Evolutionary conservation across 768 basidiomycete genomes (phyloP).

Genomic region (Leucocoprinus leucothites): DNA sequence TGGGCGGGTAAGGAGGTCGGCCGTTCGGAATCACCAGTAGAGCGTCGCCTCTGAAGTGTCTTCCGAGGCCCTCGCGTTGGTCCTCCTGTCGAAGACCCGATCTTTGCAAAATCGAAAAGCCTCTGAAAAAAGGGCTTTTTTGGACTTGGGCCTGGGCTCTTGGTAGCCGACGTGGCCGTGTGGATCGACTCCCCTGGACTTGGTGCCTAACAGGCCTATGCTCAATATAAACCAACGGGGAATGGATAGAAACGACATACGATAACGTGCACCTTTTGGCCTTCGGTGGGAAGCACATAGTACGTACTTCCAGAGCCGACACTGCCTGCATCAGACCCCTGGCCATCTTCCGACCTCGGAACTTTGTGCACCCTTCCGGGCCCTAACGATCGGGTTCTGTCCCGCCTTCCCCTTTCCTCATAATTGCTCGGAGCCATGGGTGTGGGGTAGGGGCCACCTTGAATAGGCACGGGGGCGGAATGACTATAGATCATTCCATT

Average conservation of each 20-base stretch:
- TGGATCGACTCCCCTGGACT: conserved; percentile 49
- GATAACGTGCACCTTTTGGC: conserved; percentile 74
- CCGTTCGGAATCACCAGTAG: conserved; percentile 33
- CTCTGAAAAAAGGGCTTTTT: conserved; percentile 61
- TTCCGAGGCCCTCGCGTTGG: conserved; percentile 27
- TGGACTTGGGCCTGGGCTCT: conserved; percentile 45
- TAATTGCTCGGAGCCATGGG: conserved; percentile 41
- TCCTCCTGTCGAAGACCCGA: conserved; percentile 31
- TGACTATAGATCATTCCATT: conserved; percentile 69
- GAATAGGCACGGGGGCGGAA: conserved; percentile 51
- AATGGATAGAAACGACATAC: conserved; percentile 41
- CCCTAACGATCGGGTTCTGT: conserved; percentile 17
- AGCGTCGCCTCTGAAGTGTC: conserved; percentile 49
- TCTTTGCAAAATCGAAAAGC: conserved; percentile 47
- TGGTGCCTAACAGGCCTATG: conserved; percentile 27
- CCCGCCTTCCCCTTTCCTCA: conserved; percentile 23
- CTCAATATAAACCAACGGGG: conserved; percentile 14
- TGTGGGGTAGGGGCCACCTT: conserved; percentile 26
- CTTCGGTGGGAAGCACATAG: conserved; percentile 66
- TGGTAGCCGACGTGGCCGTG: conserved; percentile 58
- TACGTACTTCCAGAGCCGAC: conserved; percentile 67
- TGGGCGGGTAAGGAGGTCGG: background rate
- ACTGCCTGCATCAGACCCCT: conserved; percentile 30
- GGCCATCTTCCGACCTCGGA: conserved; percentile 13
- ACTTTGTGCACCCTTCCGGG: conserved; percentile 14